These are phyloP conservation scores for Plasmodium berghei DNA, from an alignment of 169 alveolate species.

Conservation along the genomic window DNA sequence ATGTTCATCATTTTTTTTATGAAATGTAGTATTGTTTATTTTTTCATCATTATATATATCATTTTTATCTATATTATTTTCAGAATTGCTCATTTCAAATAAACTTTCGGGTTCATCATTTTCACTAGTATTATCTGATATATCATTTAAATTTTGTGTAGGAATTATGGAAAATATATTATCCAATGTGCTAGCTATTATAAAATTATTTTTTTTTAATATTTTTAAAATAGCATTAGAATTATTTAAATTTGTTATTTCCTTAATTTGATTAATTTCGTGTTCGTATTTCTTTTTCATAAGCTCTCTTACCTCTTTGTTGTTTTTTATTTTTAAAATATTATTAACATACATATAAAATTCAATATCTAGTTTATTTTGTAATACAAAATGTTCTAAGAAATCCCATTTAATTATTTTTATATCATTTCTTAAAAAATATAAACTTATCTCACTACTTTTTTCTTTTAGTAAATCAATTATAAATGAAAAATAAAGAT, in stretches of 20 bases:
- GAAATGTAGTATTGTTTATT: no score
- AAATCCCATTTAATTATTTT: conserved; percentile 34
- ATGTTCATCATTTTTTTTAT: no score
- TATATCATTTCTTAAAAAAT: conserved; percentile 61
- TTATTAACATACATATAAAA: conserved; percentile 43
- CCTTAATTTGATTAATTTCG: conserved; percentile 51
- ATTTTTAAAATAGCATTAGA: conserved; percentile 8
- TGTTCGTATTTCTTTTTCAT: conserved; percentile 23
- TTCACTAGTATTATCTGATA: background rate
- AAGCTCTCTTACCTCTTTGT: background rate
- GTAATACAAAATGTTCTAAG: conserved; percentile 10
- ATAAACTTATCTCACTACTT: conserved; percentile 13
- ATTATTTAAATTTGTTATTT: conserved; percentile 12
- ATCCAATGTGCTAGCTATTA: conserved; percentile 23
- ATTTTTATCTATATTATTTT: background rate
- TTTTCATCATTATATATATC: background rate
- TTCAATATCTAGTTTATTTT: conserved; percentile 20
- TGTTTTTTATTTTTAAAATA: conserved; percentile 23
- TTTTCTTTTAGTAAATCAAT: conserved; percentile 39
- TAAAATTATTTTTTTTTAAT: conserved; percentile 35
- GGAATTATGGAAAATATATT: background rate
- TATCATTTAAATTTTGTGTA: background rate
- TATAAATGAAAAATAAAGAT: conserved; percentile 13
- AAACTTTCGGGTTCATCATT: background rate
- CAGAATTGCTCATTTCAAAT: background rate